Evolutionary conservation across 768 basidiomycete species (phyloP).

Genomic region (Podaxis sp.): DNA sequence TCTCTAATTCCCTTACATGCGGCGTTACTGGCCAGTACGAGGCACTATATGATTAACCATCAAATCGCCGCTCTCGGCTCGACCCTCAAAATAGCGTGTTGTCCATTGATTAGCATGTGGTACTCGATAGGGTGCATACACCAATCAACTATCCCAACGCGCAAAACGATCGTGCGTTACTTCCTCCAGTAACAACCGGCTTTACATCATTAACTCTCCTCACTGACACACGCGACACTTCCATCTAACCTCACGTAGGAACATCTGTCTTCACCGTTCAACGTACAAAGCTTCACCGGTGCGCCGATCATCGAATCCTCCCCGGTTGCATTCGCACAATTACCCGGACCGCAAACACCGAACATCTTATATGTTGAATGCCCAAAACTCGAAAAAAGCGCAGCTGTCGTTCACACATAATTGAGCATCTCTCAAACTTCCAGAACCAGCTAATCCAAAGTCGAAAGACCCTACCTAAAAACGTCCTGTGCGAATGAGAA

Average conservation of each 20-base stretch:
- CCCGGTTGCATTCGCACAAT: neutral
- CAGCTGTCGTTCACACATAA: neutral
- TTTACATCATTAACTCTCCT: neutral
- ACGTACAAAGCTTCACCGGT: too few species aligned
- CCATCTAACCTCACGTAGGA: neutral
- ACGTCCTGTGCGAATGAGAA: neutral
- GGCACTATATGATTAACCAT: neutral
- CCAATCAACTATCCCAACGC: too few species aligned
- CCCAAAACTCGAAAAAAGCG: neutral
- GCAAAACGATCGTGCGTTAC: too few species aligned
- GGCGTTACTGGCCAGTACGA: neutral
- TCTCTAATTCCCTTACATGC: neutral
- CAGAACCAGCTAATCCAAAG: neutral
- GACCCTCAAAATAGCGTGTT: neutral
- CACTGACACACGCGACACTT: slow-evolving; percentile 1
- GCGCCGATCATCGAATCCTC: too few species aligned
- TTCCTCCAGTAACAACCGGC: neutral
- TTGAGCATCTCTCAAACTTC: slow-evolving; percentile 1
- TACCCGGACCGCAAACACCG: neutral
- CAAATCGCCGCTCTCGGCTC: neutral
- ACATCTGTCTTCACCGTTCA: neutral
- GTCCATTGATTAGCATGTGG: too few species aligned
- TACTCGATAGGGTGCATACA: too few species aligned
- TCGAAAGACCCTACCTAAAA: neutral
- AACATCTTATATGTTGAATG: neutral